Percentiles rank a stretch among this genome's conserved stretches.
Conservation (phyloP, 371 early-diverging fungal genomes). For the Mucor circinelloides region DNA sequence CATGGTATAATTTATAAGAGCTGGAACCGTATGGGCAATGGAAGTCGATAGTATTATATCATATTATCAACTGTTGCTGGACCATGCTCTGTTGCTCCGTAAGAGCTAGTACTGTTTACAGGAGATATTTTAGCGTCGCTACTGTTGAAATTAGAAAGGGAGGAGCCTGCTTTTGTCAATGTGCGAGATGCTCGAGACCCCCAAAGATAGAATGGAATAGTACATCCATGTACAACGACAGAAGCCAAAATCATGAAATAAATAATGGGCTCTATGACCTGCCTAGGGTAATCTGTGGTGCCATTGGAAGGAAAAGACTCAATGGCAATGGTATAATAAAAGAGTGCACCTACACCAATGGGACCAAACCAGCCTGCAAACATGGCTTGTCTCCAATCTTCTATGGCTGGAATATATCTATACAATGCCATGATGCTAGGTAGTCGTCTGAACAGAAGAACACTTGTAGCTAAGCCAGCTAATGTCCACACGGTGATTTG, state of each 20-base stretch:
- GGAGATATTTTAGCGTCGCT: neutral
- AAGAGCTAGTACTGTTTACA: neutral
- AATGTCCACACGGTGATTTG: slow-evolving; percentile 59
- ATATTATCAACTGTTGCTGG: neutral
- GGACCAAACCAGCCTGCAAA: slow-evolving; percentile 98
- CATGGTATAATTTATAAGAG: too few relatives aligned
- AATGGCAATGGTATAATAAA: slow-evolving; percentile 63
- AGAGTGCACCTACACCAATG: slow-evolving; percentile 86
- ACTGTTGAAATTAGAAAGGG: neutral
- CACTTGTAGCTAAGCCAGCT: slow-evolving; percentile 56
- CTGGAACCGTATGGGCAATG: neutral
- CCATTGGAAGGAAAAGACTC: slow-evolving; percentile 21
- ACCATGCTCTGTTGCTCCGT: neutral
- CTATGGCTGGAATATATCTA: slow-evolving; percentile 69
- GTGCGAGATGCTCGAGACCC: slow-evolving; percentile 18
- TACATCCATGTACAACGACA: slow-evolving; percentile 76
- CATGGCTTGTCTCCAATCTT: slow-evolving; percentile 71
- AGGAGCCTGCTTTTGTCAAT: neutral
- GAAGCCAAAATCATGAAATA: slow-evolving; percentile 73
- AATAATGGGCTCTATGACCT: slow-evolving; percentile 63
- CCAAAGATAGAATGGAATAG: slow-evolving; percentile 66
- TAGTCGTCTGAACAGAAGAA: slow-evolving; percentile 82
- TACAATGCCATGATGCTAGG: slow-evolving; percentile 71
- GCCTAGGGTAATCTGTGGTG: slow-evolving; percentile 19
- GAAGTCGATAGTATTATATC: neutral